These are phyloP conservation scores for Rhizopus stolonifer DNA, from an alignment of 371 early-diverging fungal species.

Conservation along the genomic window DNA sequence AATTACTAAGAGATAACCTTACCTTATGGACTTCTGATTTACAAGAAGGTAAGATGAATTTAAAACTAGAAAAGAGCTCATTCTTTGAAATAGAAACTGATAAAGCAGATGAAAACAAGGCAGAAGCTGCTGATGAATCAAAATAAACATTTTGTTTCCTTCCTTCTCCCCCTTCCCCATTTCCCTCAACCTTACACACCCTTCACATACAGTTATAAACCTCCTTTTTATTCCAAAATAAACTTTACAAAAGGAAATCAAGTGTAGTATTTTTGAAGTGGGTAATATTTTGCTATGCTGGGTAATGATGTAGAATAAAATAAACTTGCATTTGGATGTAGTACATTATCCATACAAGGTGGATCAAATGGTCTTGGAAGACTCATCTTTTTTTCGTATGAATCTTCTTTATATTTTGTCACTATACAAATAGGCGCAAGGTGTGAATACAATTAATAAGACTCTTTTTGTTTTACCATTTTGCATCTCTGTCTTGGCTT, in stretches of 20 bases:
- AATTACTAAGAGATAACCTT: conserved; percentile 98
- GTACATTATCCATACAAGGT: neutral
- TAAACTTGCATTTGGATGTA: no score
- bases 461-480: neutral
- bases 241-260: neutral
- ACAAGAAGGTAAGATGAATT: conserved; percentile 64
- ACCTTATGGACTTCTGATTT: conserved; percentile 99
- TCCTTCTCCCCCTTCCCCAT: neutral
- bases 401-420: neutral
- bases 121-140: conserved; percentile 26
- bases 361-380: neutral
- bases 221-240: conserved; percentile 1
- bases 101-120: conserved; percentile 24
- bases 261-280: no score
- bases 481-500: neutral
- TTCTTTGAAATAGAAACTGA: conserved; percentile 16
- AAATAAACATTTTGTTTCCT: conserved; percentile 15
- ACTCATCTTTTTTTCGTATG: neutral
- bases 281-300: no score
- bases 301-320: no score
- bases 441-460: neutral
- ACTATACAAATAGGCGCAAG: no score
- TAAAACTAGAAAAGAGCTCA: neutral
- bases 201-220: neutral
- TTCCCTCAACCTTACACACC: conserved; percentile 1